Percentiles rank a stretch among this genome's conserved stretches.
phyloP scores from a whole-genome alignment of 345 rosid species.

The Turritis glabra region DNA sequence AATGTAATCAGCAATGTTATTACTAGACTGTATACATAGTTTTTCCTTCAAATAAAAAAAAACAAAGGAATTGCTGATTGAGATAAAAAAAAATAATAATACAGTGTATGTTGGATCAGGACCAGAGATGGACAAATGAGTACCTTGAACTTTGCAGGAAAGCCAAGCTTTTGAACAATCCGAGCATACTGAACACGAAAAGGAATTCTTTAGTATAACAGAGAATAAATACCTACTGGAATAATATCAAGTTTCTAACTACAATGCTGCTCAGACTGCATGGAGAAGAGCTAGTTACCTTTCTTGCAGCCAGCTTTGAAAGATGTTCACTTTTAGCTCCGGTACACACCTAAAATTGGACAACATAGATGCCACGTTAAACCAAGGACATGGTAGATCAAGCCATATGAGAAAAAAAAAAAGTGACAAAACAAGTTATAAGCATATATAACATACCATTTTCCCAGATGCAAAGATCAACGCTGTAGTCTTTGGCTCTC shows the following conservation, averaged over 20 bases:
- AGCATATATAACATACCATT: slow-evolving; percentile 56
- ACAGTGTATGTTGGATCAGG: not conserved
- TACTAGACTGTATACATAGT: not conserved
- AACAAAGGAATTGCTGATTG: not conserved
- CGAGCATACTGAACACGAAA: slow-evolving; percentile 66
- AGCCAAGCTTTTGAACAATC: slow-evolving; percentile 86
- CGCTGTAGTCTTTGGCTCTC: slow-evolving; percentile 92
- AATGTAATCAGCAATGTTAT: not conserved
- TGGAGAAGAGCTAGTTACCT: slow-evolving; percentile 43
- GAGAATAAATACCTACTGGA: not conserved
- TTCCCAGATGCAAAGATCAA: slow-evolving; percentile 92
- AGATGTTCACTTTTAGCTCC: slow-evolving; percentile 88
- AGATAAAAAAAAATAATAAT: not conserved
- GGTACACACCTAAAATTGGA: slow-evolving; percentile 60
- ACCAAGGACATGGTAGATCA: not conserved
- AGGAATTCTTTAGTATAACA: not conserved
- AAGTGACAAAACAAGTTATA: not conserved
- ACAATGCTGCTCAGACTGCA: not conserved
- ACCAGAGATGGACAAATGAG: not conserved
- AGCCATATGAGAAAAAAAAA: not conserved
- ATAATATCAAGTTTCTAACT: not conserved
- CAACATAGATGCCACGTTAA: slow-evolving; percentile 16
- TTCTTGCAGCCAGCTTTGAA: slow-evolving; percentile 80
- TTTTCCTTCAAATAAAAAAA: not conserved
- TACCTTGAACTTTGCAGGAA: slow-evolving; percentile 89